phyloP scores from a whole-genome alignment of 2,329 filamentous ascomycete species.

The Periconia sp. region DNA sequence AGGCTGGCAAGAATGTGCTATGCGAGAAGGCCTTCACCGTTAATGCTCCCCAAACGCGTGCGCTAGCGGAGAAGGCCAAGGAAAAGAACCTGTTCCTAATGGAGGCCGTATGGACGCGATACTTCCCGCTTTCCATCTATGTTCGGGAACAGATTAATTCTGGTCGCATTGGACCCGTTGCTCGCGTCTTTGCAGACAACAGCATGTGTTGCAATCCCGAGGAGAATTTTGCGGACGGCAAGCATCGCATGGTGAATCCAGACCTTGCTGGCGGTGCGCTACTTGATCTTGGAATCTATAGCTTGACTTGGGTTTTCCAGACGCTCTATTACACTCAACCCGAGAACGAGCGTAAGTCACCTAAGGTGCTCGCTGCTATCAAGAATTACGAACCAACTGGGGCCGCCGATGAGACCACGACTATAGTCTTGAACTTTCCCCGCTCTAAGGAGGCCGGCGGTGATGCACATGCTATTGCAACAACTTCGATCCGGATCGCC shows the following conservation, averaged over 20 bases:
- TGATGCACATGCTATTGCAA: slow-evolving; percentile 74
- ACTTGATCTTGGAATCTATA: slow-evolving; percentile 87
- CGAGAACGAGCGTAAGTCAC: slow-evolving; percentile 66
- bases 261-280: slow-evolving; percentile 83
- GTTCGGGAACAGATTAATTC: slow-evolving; percentile 69
- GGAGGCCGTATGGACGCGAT: slow-evolving; percentile 83
- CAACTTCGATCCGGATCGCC: slow-evolving; percentile 50
- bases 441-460: slow-evolving; percentile 55
- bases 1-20: slow-evolving; percentile 84
- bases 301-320: slow-evolving; percentile 90
- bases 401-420: slow-evolving; percentile 79
- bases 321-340: slow-evolving; percentile 82
- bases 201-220: slow-evolving; percentile 67
- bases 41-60: slow-evolving; percentile 76
- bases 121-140: slow-evolving; percentile 82
- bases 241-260: slow-evolving; percentile 80
- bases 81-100: slow-evolving; percentile 64
- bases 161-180: slow-evolving; percentile 61
- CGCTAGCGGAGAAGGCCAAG: slow-evolving; percentile 73
- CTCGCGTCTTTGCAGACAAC: slow-evolving; percentile 63
- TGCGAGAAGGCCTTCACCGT: slow-evolving; percentile 93
- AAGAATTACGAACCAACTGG: slow-evolving; percentile 75
- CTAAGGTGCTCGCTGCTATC: slow-evolving; percentile 69
- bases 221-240: slow-evolving; percentile 55
- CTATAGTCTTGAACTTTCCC: slow-evolving; percentile 78